Percentiles rank a stretch among this genome's conserved stretches.
These are phyloP conservation scores for Fusarium tricinctum DNA, from an alignment of 2,329 filamentous ascomycete species.

Conservation along the genomic window DNA sequence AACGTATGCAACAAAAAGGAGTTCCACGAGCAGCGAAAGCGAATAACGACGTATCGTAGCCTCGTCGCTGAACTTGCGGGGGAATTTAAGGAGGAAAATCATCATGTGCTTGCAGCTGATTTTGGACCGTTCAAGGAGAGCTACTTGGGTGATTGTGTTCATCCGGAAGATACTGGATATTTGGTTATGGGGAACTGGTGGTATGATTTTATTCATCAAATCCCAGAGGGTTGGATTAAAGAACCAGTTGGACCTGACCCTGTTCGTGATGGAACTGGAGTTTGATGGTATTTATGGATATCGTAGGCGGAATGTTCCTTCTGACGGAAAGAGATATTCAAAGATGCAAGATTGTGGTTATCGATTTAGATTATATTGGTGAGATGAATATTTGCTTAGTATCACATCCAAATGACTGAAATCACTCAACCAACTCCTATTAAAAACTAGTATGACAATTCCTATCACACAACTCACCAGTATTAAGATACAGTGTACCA, in stretches of 20 bases:
- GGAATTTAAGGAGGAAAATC: constrained; percentile 29
- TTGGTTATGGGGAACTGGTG: constrained; percentile 52
- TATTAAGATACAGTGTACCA: no score
- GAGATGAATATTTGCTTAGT: no score
- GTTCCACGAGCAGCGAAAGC: constrained; percentile 32
- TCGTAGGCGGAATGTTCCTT: no score
- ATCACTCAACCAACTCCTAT: no score
- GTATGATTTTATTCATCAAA: constrained; percentile 54
- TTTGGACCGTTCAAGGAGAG: constrained; percentile 37
- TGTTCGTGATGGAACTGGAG: not conserved
- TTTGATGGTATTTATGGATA: not conserved
- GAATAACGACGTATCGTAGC: constrained; percentile 48
- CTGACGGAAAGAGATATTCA: no score
- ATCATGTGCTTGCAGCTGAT: constrained; percentile 51
- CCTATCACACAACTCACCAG: no score
- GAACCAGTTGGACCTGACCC: constrained; percentile 7
- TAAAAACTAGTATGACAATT: no score
- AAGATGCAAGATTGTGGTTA: no score
- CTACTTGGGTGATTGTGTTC: constrained; percentile 52
- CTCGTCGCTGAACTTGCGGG: constrained; percentile 41
- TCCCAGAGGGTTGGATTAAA: constrained; percentile 51
- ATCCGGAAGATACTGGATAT: constrained; percentile 51
- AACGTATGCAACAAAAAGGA: constrained; percentile 43
- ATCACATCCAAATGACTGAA: no score
- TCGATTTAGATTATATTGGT: no score